Percentiles rank a stretch among this genome's conserved stretches.
These are phyloP conservation scores for Salicornia ramosissima DNA, from an alignment of 148 eudicot genomes.

Conservation along the genomic window DNA sequence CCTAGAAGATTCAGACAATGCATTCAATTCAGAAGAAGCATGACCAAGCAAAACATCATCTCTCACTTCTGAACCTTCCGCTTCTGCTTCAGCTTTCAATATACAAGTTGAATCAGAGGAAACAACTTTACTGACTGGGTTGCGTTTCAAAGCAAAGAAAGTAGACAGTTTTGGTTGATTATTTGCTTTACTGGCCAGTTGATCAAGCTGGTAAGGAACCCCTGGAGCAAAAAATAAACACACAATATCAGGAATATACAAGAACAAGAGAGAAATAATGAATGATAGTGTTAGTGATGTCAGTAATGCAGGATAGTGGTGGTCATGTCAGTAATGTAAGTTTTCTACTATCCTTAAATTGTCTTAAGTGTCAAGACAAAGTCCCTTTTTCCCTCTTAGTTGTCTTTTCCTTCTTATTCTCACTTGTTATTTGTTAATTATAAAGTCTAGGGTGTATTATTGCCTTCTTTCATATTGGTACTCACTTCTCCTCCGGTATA, in stretches of 20 bases:
- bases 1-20: constrained; percentile 30
- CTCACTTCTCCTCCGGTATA: background rate
- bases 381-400: background rate
- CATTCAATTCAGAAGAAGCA: constrained; percentile 29
- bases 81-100: constrained; percentile 31
- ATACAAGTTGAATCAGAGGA: constrained; percentile 27
- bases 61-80: constrained; percentile 28
- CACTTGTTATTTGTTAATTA: background rate
- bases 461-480: background rate
- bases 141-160: constrained; percentile 52
- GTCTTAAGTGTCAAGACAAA: background rate
- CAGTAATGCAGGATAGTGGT: background rate
- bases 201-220: constrained; percentile 84
- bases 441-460: background rate
- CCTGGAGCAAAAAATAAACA: constrained; percentile 36
- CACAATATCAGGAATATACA: background rate
- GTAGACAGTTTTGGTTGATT: constrained; percentile 77
- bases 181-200: constrained; percentile 46
- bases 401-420: background rate
- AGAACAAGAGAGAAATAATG: background rate
- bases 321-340: background rate
- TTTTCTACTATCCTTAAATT: background rate
- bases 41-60: constrained; percentile 26
- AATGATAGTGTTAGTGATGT: background rate
- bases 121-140: constrained; percentile 27